phyloP scores from a whole-genome alignment of 768 basidiomycete species.

The Kwoniella botswanensis region DNA sequence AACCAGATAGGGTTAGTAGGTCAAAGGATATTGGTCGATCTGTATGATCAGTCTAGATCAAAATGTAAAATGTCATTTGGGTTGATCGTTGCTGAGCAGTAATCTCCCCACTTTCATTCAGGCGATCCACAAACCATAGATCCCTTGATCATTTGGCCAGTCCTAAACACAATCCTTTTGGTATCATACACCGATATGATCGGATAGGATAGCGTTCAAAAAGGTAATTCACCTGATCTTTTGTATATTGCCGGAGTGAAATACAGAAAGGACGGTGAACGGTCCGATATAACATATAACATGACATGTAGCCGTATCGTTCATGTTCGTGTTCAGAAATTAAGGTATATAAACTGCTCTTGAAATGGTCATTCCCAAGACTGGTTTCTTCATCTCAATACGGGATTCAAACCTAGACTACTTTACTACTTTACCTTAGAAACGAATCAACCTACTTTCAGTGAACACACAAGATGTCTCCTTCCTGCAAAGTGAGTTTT shows the following conservation, averaged over 20 bases:
- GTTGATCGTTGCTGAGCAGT: not conserved
- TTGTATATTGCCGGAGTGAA: not conserved
- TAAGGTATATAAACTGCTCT: constrained; percentile 16
- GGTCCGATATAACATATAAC: not conserved
- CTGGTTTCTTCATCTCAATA: not conserved
- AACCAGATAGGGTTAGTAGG: not conserved
- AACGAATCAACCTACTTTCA: not conserved
- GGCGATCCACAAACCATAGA: not conserved
- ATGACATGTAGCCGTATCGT: not conserved
- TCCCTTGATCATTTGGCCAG: not conserved
- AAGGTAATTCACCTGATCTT: constrained; percentile 16
- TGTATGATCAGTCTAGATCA: not conserved
- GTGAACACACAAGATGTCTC: not conserved
- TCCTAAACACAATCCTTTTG: constrained; percentile 3
- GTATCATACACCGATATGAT: constrained; percentile 8
- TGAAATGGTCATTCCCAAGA: not conserved
- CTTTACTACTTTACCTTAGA: not conserved
- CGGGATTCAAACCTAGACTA: not conserved
- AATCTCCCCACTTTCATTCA: not conserved
- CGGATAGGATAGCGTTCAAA: not conserved
- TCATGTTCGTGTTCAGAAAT: not conserved
- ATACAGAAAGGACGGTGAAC: constrained; percentile 3
- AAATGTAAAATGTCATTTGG: constrained; percentile 4
- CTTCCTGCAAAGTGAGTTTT: constrained; percentile 26
- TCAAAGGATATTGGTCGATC: constrained; percentile 1